phyloP scores from a whole-genome alignment of 306 rosid genomes.

The Morella rubra region DNA sequence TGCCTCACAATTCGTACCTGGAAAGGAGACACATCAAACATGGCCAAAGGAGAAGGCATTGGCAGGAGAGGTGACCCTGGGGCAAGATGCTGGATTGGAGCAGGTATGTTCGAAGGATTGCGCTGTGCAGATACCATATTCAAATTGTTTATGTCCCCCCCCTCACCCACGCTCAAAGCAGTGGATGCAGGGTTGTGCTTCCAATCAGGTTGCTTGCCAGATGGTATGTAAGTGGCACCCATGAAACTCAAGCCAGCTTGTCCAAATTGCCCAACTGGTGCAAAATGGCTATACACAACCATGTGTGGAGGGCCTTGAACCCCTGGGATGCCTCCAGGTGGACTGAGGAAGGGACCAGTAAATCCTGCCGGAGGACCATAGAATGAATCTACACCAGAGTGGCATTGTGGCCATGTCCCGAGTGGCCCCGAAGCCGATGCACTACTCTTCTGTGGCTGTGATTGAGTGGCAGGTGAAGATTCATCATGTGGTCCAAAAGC shows the following conservation, averaged over 20 bases:
- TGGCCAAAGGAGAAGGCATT: constrained; percentile 83
- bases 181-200: constrained; percentile 79
- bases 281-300: constrained; percentile 97
- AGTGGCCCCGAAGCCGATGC: constrained; percentile 59
- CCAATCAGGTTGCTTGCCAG: constrained; percentile 98
- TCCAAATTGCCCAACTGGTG: constrained; percentile 96
- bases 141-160: constrained; percentile 68
- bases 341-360: constrained; percentile 83
- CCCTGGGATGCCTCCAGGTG: constrained; percentile 88
- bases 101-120: constrained; percentile 62
- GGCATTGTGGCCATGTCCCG: constrained; percentile 90
- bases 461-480: constrained; percentile 59
- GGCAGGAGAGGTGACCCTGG: constrained; percentile 97
- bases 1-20: constrained; percentile 55
- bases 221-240: constrained; percentile 92
- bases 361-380: constrained; percentile 93
- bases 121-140: constrained; percentile 68
- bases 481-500: constrained; percentile 90
- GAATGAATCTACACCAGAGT: constrained; percentile 88
- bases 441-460: constrained; percentile 65
- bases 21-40: constrained; percentile 93
- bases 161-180: constrained; percentile 45
- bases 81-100: constrained; percentile 86
- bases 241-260: constrained; percentile 98
- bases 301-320: constrained; percentile 97